phyloP scores from a whole-genome alignment of 257 asterid genomes.

The Plantago elongata region DNA sequence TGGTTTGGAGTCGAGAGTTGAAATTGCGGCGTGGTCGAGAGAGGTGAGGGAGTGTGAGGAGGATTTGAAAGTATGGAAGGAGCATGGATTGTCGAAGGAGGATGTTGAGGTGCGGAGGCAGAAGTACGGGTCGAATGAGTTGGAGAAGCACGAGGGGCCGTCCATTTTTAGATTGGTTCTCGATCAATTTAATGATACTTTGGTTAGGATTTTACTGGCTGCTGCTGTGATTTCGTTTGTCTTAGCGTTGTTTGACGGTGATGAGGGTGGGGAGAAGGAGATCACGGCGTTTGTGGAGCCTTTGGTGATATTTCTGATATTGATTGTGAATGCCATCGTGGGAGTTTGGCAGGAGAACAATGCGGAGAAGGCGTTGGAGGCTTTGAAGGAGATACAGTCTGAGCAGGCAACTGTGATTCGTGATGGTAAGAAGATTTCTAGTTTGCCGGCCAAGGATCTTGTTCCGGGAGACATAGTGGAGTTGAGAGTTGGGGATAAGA shows the following conservation, averaged over 20 bases:
- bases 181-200: conserved; percentile 91
- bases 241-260: conserved; percentile 88
- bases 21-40: conserved; percentile 65
- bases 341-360: conserved; percentile 99
- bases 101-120: conserved; percentile 69
- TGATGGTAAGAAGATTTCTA: conserved; percentile 60
- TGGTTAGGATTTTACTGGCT: conserved; percentile 81
- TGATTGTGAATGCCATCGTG: conserved; percentile 91
- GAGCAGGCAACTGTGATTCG: conserved; percentile 85
- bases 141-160: conserved; percentile 96
- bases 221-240: conserved; percentile 97
- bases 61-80: conserved; percentile 50
- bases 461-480: conserved; percentile 98
- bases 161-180: conserved; percentile 69
- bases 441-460: conserved; percentile 82
- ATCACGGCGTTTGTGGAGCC: conserved; percentile 99
- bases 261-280: conserved; percentile 83
- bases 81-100: conserved; percentile 50
- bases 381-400: conserved; percentile 94
- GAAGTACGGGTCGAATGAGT: conserved; percentile 80
- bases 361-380: conserved; percentile 98
- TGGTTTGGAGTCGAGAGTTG: conserved; percentile 21
- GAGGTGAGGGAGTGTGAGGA: conserved; percentile 83
- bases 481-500: conserved; percentile 92
- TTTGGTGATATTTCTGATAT: conserved; percentile 78